Conservation (phyloP, 2,329 filamentous ascomycete genomes). For the Setomelanomma holmii region DNA sequence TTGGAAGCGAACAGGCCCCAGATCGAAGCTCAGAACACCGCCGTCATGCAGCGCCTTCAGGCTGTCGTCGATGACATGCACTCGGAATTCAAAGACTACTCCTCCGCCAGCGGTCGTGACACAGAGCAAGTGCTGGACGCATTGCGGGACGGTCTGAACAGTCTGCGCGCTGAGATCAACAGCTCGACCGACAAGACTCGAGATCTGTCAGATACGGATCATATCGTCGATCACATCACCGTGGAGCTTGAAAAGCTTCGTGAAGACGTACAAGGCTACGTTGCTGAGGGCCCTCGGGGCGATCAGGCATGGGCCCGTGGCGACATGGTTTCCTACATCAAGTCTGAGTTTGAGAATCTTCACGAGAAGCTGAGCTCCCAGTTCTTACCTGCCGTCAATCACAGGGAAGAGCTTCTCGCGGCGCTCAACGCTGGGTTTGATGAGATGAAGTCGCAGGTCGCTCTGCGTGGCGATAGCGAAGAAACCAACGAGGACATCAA, state of each 20-base stretch:
- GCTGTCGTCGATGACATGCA: slow-evolving; percentile 67
- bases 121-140: slow-evolving; percentile 89
- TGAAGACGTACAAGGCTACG: slow-evolving; percentile 64
- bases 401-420: slow-evolving; percentile 50
- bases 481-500: slow-evolving; percentile 58
- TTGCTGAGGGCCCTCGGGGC: slow-evolving; percentile 52
- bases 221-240: slow-evolving; percentile 74
- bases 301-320: slow-evolving; percentile 50
- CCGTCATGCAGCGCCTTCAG: slow-evolving; percentile 67
- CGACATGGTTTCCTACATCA: slow-evolving; percentile 60
- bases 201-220: slow-evolving; percentile 74
- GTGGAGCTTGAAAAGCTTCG: slow-evolving; percentile 71
- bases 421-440: slow-evolving; percentile 50
- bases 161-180: slow-evolving; percentile 80
- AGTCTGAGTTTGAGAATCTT: slow-evolving; percentile 66
- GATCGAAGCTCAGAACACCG: slow-evolving; percentile 62
- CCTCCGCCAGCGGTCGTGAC: slow-evolving; percentile 77
- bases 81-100: slow-evolving; percentile 76
- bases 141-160: slow-evolving; percentile 85
- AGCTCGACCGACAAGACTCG: slow-evolving; percentile 76
- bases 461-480: slow-evolving; percentile 43
- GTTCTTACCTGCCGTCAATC: slow-evolving; percentile 39
- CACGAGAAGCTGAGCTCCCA: slow-evolving; percentile 64
- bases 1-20: slow-evolving; percentile 61
- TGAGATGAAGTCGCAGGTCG: slow-evolving; percentile 51